Evolutionary conservation across 2,329 filamentous ascomycete genomes (phyloP).

Genomic region (Chrysoporthe cubensis): DNA sequence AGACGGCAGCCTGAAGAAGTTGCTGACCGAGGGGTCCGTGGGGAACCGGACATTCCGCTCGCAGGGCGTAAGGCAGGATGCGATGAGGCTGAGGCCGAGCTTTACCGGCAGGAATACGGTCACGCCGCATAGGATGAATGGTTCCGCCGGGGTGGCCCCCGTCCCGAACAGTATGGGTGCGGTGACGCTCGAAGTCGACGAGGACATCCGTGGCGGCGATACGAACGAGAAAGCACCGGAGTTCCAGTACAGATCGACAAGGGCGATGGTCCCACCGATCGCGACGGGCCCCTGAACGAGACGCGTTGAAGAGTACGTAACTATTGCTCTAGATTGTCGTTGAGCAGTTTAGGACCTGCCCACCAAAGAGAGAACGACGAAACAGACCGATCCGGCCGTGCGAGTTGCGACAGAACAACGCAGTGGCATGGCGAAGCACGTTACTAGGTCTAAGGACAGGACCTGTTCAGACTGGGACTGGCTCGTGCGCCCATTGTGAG

Average conservation of each 20-base stretch:
- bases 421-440: neutral
- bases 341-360: neutral
- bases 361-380: neutral
- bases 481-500: neutral
- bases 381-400: neutral
- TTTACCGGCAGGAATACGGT: neutral
- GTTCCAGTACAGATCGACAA: conserved; percentile 48
- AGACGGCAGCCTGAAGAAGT: conserved; percentile 42
- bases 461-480: neutral
- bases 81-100: conserved; percentile 35
- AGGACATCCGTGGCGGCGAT: conserved; percentile 45
- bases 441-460: neutral
- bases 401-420: neutral
- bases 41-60: conserved; percentile 56
- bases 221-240: conserved; percentile 40
- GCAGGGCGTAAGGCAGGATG: conserved; percentile 56
- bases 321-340: neutral
- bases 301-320: neutral
- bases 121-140: conserved; percentile 6
- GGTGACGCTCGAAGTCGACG: conserved; percentile 44
- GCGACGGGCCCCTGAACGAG: conserved; percentile 14
- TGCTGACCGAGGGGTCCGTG: conserved; percentile 41
- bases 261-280: conserved; percentile 34
- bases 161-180: neutral
- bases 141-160: neutral